These are phyloP conservation scores for Bipolaris victoriae DNA, from an alignment of 2,329 filamentous ascomycete species.

Conservation along the genomic window DNA sequence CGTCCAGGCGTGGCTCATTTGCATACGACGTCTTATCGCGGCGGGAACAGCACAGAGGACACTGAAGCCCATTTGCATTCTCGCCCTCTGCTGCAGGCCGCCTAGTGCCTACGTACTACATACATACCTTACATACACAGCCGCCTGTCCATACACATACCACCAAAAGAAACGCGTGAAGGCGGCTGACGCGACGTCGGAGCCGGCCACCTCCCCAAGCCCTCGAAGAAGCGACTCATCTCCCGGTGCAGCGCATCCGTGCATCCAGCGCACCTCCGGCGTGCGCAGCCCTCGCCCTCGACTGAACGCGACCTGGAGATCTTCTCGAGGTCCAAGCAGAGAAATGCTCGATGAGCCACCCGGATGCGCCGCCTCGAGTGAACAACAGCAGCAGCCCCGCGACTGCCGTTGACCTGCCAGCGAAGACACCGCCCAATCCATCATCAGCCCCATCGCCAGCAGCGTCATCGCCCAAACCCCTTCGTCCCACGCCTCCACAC, in stretches of 20 bases:
- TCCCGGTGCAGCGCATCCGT: slow-evolving; percentile 19
- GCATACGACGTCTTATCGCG: slow-evolving; percentile 2
- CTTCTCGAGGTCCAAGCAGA: slow-evolving; percentile 21
- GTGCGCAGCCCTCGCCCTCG: slow-evolving; percentile 23
- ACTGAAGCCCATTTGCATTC: neutral
- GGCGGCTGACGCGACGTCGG: slow-evolving; percentile 11
- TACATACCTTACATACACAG: neutral
- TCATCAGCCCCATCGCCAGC: slow-evolving; percentile 13
- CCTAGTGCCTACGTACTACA: neutral
- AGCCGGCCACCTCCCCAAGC: neutral
- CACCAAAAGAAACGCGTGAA: slow-evolving; percentile 13
- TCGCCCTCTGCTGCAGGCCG: neutral
- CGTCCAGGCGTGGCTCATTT: neutral
- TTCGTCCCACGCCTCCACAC: slow-evolving; percentile 20
- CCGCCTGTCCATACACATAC: neutral
- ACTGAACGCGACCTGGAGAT: slow-evolving; percentile 26
- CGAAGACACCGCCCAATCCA: slow-evolving; percentile 23
- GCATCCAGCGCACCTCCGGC: slow-evolving; percentile 21
- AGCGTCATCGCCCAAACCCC: slow-evolving; percentile 21
- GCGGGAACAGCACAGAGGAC: neutral
- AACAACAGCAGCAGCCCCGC: slow-evolving; percentile 29
- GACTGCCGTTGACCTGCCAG: slow-evolving; percentile 29
- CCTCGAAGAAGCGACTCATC: slow-evolving; percentile 18
- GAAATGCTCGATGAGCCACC: slow-evolving; percentile 36
- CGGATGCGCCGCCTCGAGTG: slow-evolving; percentile 26